These are phyloP conservation scores for Carpinus viminea DNA, from an alignment of 306 rosid genomes.

Conservation along the genomic window DNA sequence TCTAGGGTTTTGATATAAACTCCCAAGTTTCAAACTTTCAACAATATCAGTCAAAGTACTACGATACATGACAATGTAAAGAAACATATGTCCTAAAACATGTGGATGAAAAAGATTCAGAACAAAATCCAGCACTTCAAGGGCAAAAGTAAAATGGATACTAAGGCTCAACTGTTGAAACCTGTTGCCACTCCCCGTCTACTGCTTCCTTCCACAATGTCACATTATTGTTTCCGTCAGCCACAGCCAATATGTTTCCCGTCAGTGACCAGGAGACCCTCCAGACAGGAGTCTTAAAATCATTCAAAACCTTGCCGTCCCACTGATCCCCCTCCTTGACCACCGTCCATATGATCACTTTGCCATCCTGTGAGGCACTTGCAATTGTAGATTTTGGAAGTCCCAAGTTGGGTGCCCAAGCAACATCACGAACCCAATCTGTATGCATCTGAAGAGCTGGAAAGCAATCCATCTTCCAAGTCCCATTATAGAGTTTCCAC, in stretches of 20 bases:
- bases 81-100: background rate
- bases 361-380: conserved; percentile 82
- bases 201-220: conserved; percentile 86
- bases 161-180: conserved; percentile 78
- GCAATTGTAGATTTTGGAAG: conserved; percentile 85
- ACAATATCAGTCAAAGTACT: background rate
- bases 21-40: background rate
- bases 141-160: conserved; percentile 25
- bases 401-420: conserved; percentile 93
- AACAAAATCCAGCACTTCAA: background rate
- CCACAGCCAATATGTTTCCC: conserved; percentile 82
- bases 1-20: background rate
- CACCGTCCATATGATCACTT: conserved; percentile 79
- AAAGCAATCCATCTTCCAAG: conserved; percentile 90
- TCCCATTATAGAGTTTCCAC: conserved; percentile 75
- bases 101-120: conserved; percentile 1
- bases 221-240: conserved; percentile 81
- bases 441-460: conserved; percentile 83
- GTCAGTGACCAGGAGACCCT: conserved; percentile 91
- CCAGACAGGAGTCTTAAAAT: conserved; percentile 79
- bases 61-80: background rate
- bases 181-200: conserved; percentile 90
- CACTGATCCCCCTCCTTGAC: conserved; percentile 87
- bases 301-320: conserved; percentile 78
- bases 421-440: conserved; percentile 90